Base-by-base conservation (phyloP, 2,329 filamentous ascomycete genomes). In the Mollisia scopiformis region DNA sequence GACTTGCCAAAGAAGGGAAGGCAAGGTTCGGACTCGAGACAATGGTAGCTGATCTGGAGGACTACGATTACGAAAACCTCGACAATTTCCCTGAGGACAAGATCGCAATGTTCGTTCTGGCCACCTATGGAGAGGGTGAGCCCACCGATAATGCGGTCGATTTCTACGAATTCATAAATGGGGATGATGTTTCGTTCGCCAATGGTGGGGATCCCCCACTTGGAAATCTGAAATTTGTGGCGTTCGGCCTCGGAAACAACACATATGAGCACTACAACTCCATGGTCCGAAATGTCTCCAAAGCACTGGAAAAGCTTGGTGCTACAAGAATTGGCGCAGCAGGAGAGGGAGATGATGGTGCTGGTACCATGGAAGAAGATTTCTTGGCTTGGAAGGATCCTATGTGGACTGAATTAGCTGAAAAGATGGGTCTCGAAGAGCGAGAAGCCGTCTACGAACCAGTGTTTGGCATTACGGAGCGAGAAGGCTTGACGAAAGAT, bases 191-290 rank as follows among this genome's bases (percentile, higher is more conserved):
- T 59, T 79, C 85, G 68, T 98, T 98, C 78, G 91, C 90, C 68
- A 86, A 93, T 72, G 85, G 88, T 70, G 78, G 77, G 49, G 90
- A 94, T 23, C 84, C 89, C 43, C 85, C 94, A 53, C 86, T 99
- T 57, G 82, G 80, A 55, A 93, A 92, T 72, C 85, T 99, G 74
- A 94, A 93, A 76, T 99, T 93, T 74, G 93, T 99, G 72, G 86
- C 93, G 59, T 99, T 99, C 72, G 95, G 95, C 72, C 87, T 99
- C 39, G 95, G 95, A 68, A 99, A 99, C 83, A 99, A 98, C 82
- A 98, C 95, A 28, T 99, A 99, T 75, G 95, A 99, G 75, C 95
- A 99, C 82, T 99, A 97, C 84, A 99, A 99, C 81, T 90, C 90
- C 55, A 97, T 99, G 92, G 93, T 99, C 62, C 92, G 94, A 75